Percentiles rank a stretch among this genome's conserved stretches.
Evolutionary conservation across 345 rosid species (phyloP).

Genomic region (Conringia planisiliqua): DNA sequence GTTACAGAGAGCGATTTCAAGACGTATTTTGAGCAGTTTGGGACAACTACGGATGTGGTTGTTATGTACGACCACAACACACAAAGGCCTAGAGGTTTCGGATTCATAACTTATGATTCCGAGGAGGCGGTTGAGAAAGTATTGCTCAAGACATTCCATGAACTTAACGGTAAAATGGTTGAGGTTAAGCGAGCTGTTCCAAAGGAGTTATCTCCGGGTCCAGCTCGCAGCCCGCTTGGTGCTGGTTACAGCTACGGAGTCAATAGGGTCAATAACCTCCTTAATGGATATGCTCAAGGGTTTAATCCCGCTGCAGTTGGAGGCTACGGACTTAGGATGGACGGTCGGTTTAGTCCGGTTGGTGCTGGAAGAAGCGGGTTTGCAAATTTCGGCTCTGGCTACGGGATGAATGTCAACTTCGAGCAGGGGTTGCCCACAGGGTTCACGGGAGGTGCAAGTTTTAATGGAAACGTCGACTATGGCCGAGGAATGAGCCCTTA

Average conservation of each 20-base stretch:
- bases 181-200: slow-evolving; percentile 99
- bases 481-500: slow-evolving; percentile 71
- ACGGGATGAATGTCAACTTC: slow-evolving; percentile 69
- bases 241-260: slow-evolving; percentile 68
- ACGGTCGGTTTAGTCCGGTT: slow-evolving; percentile 75
- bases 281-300: slow-evolving; percentile 69
- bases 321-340: slow-evolving; percentile 62
- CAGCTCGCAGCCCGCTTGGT: slow-evolving; percentile 65
- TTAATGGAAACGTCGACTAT: slow-evolving; percentile 57
- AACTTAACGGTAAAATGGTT: slow-evolving; percentile 96
- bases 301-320: slow-evolving; percentile 47
- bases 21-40: slow-evolving; percentile 85
- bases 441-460: slow-evolving; percentile 57
- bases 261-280: slow-evolving; percentile 63
- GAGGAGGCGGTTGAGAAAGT: slow-evolving; percentile 94
- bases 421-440: slow-evolving; percentile 68
- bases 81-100: slow-evolving; percentile 97
- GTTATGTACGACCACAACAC: slow-evolving; percentile 99
- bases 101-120: slow-evolving; percentile 91
- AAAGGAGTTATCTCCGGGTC: slow-evolving; percentile 82
- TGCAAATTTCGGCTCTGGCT: slow-evolving; percentile 41
- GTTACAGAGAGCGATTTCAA: slow-evolving; percentile 71
- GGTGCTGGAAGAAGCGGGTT: slow-evolving; percentile 58
- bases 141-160: slow-evolving; percentile 83
- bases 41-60: slow-evolving; percentile 82